A percentile compares a stretch with the other conserved stretches of the same genome.
Evolutionary conservation across 2,329 filamentous ascomycete genomes (phyloP).

Genomic region (Mycosphaerella sp.): DNA sequence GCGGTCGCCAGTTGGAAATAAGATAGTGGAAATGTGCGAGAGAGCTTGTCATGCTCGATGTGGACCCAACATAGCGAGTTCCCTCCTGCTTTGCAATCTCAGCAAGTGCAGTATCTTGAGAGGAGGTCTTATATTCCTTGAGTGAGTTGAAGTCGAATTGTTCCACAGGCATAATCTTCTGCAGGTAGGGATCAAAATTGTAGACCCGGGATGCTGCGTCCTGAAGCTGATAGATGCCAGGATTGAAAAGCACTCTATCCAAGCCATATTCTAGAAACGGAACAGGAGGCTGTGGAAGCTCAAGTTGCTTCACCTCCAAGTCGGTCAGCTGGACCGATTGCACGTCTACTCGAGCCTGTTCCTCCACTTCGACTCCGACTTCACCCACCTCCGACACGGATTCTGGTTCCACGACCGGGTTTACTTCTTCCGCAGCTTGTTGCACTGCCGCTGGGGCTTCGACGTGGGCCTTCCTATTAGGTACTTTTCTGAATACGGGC

Average conservation of each 20-base stretch:
- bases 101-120: conserved; percentile 68
- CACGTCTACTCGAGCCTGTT: conserved; percentile 9
- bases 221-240: conserved; percentile 84
- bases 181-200: conserved; percentile 95
- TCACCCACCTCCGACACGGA: neutral
- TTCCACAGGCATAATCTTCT: conserved; percentile 82
- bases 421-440: neutral
- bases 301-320: conserved; percentile 35
- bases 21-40: conserved; percentile 90
- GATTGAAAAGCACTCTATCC: conserved; percentile 90
- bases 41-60: conserved; percentile 88
- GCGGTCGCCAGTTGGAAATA: conserved; percentile 71
- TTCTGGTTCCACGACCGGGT: neutral
- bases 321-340: conserved; percentile 16
- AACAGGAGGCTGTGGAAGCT: conserved; percentile 46
- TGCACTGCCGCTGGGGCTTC: neutral
- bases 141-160: conserved; percentile 90
- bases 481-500: neutral
- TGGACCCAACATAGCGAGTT: conserved; percentile 87
- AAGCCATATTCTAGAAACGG: conserved; percentile 67
- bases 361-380: neutral
- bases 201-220: conserved; percentile 81
- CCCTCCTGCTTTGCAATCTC: conserved; percentile 57
- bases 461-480: neutral
- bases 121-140: conserved; percentile 85